Evolutionary conservation across 306 rosid genomes (phyloP).

Genomic region (Herpetospermum pedunculosum): DNA sequence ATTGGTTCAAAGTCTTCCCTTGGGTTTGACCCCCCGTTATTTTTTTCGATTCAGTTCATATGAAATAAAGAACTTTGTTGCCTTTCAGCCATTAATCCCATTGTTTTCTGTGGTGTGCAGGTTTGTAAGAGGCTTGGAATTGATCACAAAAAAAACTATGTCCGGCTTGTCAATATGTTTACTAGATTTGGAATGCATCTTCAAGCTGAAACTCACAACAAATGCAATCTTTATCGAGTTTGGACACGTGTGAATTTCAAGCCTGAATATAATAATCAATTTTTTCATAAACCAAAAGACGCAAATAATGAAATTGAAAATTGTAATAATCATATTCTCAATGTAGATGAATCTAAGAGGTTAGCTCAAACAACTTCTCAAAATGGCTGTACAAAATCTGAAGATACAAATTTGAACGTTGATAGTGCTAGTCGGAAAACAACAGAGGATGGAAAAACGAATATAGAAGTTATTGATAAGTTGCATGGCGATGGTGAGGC

Average conservation of each 20-base stretch:
- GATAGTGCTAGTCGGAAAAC: conserved; percentile 18
- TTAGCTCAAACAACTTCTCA: conserved; percentile 20
- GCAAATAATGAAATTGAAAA: conserved; percentile 21
- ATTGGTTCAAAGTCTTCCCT: not conserved
- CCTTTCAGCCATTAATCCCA: not conserved
- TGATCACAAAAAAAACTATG: conserved; percentile 55
- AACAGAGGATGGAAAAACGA: conserved; percentile 19
- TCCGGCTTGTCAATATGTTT: conserved; percentile 47
- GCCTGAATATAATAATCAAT: conserved; percentile 29
- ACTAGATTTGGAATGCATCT: conserved; percentile 62
- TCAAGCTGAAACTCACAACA: conserved; percentile 56
- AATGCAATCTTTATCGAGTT: conserved; percentile 46
- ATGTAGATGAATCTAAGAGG: conserved; percentile 17
- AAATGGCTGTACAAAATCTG: conserved; percentile 17
- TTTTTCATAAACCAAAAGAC: conserved; percentile 18
- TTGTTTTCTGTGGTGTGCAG: conserved; percentile 29
- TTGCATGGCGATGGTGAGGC: conserved; percentile 26
- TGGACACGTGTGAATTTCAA: conserved; percentile 61
- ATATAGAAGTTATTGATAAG: conserved; percentile 22
- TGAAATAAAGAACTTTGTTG: not conserved
- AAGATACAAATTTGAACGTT: conserved; percentile 13
- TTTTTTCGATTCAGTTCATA: not conserved
- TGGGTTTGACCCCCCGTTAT: not conserved
- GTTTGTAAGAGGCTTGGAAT: conserved; percentile 67
- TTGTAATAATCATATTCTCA: conserved; percentile 17